Conservation (phyloP, 148 eudicot genomes). For the Vaccinium vitisidaea region DNA sequence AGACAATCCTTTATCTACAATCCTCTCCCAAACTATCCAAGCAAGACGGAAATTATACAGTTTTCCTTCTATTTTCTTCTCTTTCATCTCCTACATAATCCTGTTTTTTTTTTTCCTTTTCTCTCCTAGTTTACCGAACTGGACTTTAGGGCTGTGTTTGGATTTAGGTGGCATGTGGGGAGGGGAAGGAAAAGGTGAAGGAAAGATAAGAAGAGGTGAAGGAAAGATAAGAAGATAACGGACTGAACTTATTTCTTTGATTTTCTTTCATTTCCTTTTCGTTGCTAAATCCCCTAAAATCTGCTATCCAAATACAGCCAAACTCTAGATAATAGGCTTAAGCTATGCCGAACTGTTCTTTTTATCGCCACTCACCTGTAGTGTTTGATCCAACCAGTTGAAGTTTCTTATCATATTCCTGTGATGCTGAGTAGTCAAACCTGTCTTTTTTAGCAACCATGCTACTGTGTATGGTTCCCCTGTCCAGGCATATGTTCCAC, state of each 20-base stretch:
- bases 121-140: neutral
- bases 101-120: neutral
- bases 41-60: neutral
- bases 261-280: neutral
- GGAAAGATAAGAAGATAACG: neutral
- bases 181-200: neutral
- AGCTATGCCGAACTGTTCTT: neutral
- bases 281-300: neutral
- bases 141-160: neutral
- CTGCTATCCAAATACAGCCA: neutral
- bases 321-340: neutral
- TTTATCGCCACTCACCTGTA: constrained; percentile 32
- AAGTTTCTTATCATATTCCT: constrained; percentile 42
- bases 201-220: neutral
- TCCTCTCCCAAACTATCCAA: neutral
- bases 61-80: constrained; percentile 1
- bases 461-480: constrained; percentile 52
- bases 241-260: neutral
- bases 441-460: constrained; percentile 54
- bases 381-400: constrained; percentile 42
- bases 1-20: neutral
- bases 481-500: constrained; percentile 54
- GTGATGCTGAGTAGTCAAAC: constrained; percentile 40
- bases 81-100: neutral
- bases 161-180: neutral